These are phyloP conservation scores for Themeda triandra DNA, from an alignment of 176 grass and related monocot genomes.

Conservation along the genomic window DNA sequence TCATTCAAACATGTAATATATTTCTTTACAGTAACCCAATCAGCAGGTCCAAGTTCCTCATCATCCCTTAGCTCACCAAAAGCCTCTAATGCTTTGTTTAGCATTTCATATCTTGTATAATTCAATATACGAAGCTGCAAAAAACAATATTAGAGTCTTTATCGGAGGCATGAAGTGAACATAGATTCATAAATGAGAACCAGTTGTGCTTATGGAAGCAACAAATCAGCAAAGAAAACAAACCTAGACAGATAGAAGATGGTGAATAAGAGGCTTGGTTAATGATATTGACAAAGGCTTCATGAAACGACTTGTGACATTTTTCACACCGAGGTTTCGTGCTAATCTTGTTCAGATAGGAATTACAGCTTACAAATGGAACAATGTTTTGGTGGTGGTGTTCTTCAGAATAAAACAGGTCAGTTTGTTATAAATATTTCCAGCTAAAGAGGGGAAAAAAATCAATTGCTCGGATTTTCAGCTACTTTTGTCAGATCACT, in stretches of 20 bases:
- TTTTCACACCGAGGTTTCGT: too few relatives aligned
- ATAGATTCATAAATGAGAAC: constrained; percentile 13
- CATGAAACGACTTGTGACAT: too few relatives aligned
- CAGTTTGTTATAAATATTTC: too few relatives aligned
- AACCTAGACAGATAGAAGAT: background rate
- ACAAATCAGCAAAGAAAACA: background rate
- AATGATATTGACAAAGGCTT: background rate
- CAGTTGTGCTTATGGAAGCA: background rate
- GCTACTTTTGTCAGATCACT: too few relatives aligned
- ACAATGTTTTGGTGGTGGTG: too few relatives aligned
- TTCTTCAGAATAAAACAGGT: too few relatives aligned
- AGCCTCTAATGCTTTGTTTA: too few relatives aligned
- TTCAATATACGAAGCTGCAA: constrained; percentile 78
- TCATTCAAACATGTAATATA: constrained; percentile 86
- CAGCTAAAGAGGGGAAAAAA: too few relatives aligned
- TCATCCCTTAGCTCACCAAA: constrained; percentile 95
- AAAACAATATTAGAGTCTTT: constrained; percentile 13
- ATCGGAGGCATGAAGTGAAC: background rate
- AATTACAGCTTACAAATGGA: too few relatives aligned
- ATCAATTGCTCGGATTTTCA: too few relatives aligned
- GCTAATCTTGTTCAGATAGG: too few relatives aligned
- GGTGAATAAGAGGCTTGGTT: background rate
- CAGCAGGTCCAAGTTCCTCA: constrained; percentile 91
- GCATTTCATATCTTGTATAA: constrained; percentile 85
- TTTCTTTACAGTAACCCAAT: constrained; percentile 74